Conservation (phyloP, 352 stramenopile genomes). For the Blastocystis sp. region DNA sequence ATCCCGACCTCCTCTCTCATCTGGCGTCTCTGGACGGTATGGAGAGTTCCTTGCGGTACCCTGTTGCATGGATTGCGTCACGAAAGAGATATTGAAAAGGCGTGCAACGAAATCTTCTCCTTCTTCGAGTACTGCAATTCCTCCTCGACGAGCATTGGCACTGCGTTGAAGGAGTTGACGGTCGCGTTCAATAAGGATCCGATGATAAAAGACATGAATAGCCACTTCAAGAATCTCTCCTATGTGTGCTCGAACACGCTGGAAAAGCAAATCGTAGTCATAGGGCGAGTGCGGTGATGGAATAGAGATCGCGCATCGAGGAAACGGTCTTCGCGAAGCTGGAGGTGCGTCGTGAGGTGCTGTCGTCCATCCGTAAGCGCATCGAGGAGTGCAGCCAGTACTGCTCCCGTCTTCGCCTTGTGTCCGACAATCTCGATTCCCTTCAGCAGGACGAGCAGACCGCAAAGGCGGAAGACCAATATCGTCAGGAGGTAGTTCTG, state of each 20-base stretch:
- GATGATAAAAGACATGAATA: neutral
- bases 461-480: neutral
- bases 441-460: neutral
- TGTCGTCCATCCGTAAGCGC: constrained; percentile 38
- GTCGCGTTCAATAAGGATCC: constrained; percentile 58
- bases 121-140: constrained; percentile 21
- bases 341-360: constrained; percentile 50
- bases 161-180: constrained; percentile 4
- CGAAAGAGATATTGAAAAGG: constrained; percentile 68
- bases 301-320: constrained; percentile 43
- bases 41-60: constrained; percentile 19
- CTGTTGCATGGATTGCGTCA: neutral
- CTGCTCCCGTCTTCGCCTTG: neutral
- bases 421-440: constrained; percentile 27
- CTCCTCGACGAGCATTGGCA: constrained; percentile 17
- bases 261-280: constrained; percentile 41
- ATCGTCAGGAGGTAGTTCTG: neutral
- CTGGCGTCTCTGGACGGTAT: constrained; percentile 14
- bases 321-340: constrained; percentile 67
- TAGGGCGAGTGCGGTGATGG: neutral
- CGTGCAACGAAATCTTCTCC: constrained; percentile 47
- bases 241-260: neutral
- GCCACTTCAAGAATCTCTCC: constrained; percentile 50
- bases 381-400: constrained; percentile 66
- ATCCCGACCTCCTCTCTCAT: constrained; percentile 44